Evolutionary conservation across 192 early-diverging fungal genomes (phyloP).

Genomic region (Linnemannia schmuckeri): DNA sequence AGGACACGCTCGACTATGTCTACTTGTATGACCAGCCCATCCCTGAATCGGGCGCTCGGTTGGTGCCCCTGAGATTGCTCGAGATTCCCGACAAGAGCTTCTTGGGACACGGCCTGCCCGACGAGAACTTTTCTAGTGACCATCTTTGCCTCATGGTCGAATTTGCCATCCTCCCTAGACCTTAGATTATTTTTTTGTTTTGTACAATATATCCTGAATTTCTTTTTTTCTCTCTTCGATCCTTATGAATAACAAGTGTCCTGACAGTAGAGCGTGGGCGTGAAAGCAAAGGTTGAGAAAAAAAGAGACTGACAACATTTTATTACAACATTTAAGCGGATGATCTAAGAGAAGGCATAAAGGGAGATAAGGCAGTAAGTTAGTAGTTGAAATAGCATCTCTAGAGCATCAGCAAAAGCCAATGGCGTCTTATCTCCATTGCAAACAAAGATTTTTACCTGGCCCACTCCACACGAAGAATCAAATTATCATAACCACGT

Average conservation of each 20-base stretch:
- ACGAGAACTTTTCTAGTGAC: slow-evolving; percentile 55
- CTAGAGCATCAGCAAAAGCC: not conserved
- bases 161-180: slow-evolving; percentile 40
- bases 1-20: slow-evolving; percentile 51
- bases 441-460: slow-evolving; percentile 54
- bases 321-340: slow-evolving; percentile 46
- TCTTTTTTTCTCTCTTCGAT: not conserved
- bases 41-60: slow-evolving; percentile 26
- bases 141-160: slow-evolving; percentile 52
- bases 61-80: slow-evolving; percentile 40
- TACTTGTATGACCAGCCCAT: slow-evolving; percentile 44
- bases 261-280: not conserved
- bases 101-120: slow-evolving; percentile 40
- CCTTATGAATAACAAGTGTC: not conserved
- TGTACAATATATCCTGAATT: slow-evolving; percentile 3
- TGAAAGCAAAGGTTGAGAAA: not conserved
- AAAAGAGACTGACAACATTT: slow-evolving; percentile 9
- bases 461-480: slow-evolving; percentile 92
- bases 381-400: not conserved
- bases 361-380: not conserved
- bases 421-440: not conserved
- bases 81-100: slow-evolving; percentile 46
- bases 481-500: slow-evolving; percentile 96
- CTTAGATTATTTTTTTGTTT: not conserved
- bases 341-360: slow-evolving; percentile 21